Evolutionary conservation across 352 stramenopile species (phyloP).

Genomic region (Thraustochytrium striatum): DNA sequence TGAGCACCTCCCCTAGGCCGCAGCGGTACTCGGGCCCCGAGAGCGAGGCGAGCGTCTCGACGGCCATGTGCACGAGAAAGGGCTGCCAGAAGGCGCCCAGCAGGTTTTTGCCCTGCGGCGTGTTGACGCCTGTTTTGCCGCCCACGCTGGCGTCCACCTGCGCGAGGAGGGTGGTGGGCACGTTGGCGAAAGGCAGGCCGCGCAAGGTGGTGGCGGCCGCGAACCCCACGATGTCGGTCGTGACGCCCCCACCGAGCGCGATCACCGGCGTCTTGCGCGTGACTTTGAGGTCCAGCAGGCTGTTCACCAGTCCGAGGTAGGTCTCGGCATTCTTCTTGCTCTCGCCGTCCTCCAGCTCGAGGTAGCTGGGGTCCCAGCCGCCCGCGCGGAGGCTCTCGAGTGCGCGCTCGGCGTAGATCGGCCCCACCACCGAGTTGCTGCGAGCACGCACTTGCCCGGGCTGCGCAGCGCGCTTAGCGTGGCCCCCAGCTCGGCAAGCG

Average conservation of each 20-base stretch:
- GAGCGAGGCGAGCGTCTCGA: constrained; percentile 82
- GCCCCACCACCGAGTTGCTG: constrained; percentile 43
- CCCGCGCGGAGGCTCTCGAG: not conserved
- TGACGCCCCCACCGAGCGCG: constrained; percentile 90
- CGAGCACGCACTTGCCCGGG: constrained; percentile 35
- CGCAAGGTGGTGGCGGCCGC: constrained; percentile 94
- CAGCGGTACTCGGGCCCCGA: constrained; percentile 89
- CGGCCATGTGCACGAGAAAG: constrained; percentile 91
- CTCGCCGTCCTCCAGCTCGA: constrained; percentile 43
- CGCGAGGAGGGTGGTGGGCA: constrained; percentile 95
- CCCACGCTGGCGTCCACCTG: constrained; percentile 97
- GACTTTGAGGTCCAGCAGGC: constrained; percentile 43
- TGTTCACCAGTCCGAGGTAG: constrained; percentile 42
- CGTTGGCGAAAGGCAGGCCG: constrained; percentile 80
- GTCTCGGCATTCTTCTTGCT: constrained; percentile 42
- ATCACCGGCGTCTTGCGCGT: constrained; percentile 57
- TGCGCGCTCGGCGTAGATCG: constrained; percentile 11
- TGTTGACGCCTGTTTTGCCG: constrained; percentile 96
- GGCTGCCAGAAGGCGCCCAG: constrained; percentile 97
- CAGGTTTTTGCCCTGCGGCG: constrained; percentile 93
- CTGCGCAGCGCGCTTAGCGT: not conserved
- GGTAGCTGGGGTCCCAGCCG: constrained; percentile 5
- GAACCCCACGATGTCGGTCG: constrained; percentile 95
- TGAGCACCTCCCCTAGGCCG: constrained; percentile 94
- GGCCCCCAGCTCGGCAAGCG: constrained; percentile 21